Evolutionary conservation across 2,329 filamentous ascomycete species (phyloP).

Genomic region (Alternaria novae-zelandiae): DNA sequence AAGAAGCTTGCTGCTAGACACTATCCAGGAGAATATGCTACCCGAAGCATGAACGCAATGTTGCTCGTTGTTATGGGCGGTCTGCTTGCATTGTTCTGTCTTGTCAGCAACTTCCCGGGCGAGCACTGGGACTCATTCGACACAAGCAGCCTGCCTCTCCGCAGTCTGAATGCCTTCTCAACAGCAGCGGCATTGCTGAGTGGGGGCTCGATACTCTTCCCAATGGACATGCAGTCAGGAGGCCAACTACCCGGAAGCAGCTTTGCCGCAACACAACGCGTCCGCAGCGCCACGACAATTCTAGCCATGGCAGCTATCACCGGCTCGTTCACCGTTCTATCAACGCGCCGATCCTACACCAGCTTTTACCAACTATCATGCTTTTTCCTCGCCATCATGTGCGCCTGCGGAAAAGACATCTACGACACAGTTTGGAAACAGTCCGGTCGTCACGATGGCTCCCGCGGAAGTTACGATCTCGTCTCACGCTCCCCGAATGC

Average conservation of each 20-base stretch:
- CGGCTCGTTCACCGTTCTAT: constrained; percentile 20
- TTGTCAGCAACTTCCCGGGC: background rate
- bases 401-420: constrained; percentile 10
- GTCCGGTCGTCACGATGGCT: background rate
- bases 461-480: constrained; percentile 6
- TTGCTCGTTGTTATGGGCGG: constrained; percentile 6
- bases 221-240: constrained; percentile 1
- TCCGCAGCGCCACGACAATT: constrained; percentile 12
- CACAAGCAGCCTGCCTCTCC: constrained; percentile 9
- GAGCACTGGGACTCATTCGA: constrained; percentile 14
- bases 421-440: background rate
- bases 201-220: constrained; percentile 26
- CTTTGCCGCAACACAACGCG: background rate
- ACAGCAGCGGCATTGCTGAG: constrained; percentile 21
- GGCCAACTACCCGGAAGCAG: background rate
- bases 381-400: constrained; percentile 19
- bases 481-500: background rate
- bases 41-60: background rate
- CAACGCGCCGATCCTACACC: constrained; percentile 30
- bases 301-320: constrained; percentile 17
- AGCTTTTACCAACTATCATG: constrained; percentile 21
- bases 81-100: constrained; percentile 12
- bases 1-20: constrained; percentile 11
- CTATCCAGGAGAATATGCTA: constrained; percentile 6
- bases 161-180: constrained; percentile 18